A percentile compares a stretch with the other conserved stretches of the same genome.
These are phyloP conservation scores for Funneliformis caledonium DNA, from an alignment of 371 early-diverging fungal species.

Conservation along the genomic window DNA sequence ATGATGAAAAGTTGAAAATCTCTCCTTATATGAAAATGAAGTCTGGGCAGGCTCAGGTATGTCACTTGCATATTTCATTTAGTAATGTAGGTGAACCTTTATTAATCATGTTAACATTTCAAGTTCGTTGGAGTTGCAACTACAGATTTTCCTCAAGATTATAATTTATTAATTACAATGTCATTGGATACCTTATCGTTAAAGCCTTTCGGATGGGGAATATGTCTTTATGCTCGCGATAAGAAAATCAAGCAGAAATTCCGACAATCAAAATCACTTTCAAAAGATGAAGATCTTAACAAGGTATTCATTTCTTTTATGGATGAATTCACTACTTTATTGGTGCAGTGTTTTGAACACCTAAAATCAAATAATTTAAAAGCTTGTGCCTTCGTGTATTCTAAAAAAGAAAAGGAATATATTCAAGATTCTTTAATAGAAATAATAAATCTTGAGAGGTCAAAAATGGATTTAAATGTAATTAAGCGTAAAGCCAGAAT, in stretches of 20 bases:
- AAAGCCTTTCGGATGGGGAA: constrained; percentile 44
- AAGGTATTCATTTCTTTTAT: constrained; percentile 35
- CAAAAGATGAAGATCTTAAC: not conserved
- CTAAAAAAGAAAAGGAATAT: constrained; percentile 33
- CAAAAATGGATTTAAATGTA: constrained; percentile 15
- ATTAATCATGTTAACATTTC: not conserved
- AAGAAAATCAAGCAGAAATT: not conserved
- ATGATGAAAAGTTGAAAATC: constrained; percentile 19
- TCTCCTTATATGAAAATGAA: constrained; percentile 41
- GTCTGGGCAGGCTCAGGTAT: constrained; percentile 44
- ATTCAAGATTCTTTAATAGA: constrained; percentile 43
- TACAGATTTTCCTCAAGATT: constrained; percentile 42
- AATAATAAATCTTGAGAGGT: constrained; percentile 25
- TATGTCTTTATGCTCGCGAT: constrained; percentile 36
- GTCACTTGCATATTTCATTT: not conserved
- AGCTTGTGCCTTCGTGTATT: constrained; percentile 46
- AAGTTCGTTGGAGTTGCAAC: constrained; percentile 48
- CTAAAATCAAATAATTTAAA: constrained; percentile 36
- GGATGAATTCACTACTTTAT: constrained; percentile 34
- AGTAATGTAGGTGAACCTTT: not conserved
- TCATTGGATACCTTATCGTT: constrained; percentile 42
- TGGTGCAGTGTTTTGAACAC: constrained; percentile 16
- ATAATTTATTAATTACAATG: constrained; percentile 46
- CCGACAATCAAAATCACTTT: not conserved
- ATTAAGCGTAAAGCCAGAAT: constrained; percentile 41